Evolutionary conservation across 768 basidiomycete species (phyloP).

Genomic region (Psilocybe azurescens): DNA sequence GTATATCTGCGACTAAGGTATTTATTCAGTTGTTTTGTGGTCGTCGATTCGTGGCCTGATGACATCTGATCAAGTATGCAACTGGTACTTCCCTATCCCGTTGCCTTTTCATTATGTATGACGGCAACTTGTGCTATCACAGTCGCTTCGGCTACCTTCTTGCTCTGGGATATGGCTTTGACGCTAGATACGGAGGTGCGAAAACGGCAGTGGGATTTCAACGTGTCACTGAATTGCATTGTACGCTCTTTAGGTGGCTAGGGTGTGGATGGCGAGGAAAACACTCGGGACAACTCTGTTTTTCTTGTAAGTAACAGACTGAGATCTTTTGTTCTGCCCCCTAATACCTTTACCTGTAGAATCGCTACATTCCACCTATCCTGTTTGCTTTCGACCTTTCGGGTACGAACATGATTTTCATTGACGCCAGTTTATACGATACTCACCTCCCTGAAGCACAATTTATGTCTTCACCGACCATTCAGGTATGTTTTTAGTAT

Average conservation of each 20-base stretch:
- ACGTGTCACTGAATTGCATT: neutral
- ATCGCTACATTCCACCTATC: constrained; percentile 27
- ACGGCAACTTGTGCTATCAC: neutral
- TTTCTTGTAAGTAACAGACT: constrained; percentile 16
- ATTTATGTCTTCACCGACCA: constrained; percentile 23
- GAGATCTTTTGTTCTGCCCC: neutral
- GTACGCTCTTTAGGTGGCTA: constrained; percentile 14
- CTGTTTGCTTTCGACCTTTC: constrained; percentile 26
- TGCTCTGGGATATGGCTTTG: constrained; percentile 29
- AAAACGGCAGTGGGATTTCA: neutral
- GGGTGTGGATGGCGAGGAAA: constrained; percentile 27
- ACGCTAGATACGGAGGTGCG: constrained; percentile 26
- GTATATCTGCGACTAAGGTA: constrained; percentile 23
- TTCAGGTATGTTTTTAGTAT: constrained; percentile 15
- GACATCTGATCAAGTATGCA: constrained; percentile 18
- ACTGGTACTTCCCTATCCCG: neutral
- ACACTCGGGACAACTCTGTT: constrained; percentile 28
- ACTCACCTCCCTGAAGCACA: constrained; percentile 18
- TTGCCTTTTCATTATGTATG: neutral
- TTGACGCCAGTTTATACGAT: neutral
- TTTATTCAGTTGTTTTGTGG: neutral
- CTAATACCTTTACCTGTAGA: constrained; percentile 13
- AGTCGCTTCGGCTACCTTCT: constrained; percentile 30
- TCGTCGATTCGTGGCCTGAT: neutral
- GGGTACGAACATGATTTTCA: constrained; percentile 11